A percentile compares a stretch with the other conserved stretches of the same genome.
Evolutionary conservation across 305 asterid species (phyloP).

Genomic region (Solanum hybrid): DNA sequence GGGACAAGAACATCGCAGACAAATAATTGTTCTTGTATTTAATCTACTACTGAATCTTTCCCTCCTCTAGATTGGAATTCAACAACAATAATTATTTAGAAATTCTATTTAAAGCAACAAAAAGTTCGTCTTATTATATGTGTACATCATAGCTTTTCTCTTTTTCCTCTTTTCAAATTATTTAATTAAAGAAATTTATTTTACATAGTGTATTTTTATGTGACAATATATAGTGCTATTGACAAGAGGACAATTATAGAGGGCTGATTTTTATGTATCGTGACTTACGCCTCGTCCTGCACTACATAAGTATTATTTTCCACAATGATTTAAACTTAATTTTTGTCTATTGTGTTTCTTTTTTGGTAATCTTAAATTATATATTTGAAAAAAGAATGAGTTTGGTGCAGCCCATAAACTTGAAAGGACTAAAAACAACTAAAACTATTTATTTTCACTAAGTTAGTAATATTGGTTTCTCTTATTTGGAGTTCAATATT

Average conservation of each 20-base stretch:
- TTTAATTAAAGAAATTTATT: not conserved
- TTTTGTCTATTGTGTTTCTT: not conserved
- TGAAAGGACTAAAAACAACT: not conserved
- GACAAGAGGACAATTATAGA: not conserved
- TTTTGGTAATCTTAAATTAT: not conserved
- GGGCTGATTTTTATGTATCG: not conserved
- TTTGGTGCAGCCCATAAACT: not conserved
- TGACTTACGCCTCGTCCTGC: not conserved
- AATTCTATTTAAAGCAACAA: not conserved
- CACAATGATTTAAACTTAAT: not conserved
- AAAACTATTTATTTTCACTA: not conserved
- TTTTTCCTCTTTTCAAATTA: not conserved
- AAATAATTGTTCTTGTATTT: not conserved
- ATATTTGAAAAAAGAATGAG: not conserved
- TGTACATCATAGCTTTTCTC: not conserved
- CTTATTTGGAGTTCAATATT: not conserved
- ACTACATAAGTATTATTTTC: not conserved
- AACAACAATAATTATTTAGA: not conserved
- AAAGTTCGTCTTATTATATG: not conserved
- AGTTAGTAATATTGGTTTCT: not conserved
- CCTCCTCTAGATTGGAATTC: not conserved
- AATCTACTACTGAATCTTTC: not conserved
- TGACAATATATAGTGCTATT: not conserved
- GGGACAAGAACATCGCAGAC: not conserved
- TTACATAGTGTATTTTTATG: not conserved